Evolutionary conservation across 768 basidiomycete species (phyloP), one percentile per base, ranked within the genome.

Genomic region (Auricularia auricula-judae): DNA sequence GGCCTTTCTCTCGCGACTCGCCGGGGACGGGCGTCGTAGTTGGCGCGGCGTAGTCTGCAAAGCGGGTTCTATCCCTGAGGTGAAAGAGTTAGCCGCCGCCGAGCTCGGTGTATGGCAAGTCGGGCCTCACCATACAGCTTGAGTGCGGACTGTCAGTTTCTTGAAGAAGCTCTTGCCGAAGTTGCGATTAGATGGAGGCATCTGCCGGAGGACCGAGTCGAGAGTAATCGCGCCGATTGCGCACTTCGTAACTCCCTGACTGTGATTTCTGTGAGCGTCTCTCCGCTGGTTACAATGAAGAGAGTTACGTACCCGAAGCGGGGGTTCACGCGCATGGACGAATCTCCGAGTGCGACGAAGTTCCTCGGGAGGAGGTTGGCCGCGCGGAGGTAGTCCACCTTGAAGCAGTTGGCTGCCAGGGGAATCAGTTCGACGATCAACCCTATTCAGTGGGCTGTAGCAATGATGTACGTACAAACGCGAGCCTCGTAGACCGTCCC

Each of bases 241-340:
- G 16, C 67, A 62, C 54, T 71, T 72, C 4, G 68, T 68, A 18
- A 63, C 67, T 0, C 72, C 72, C 47, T 72, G 71, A 66, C 34
- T 63, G 10, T 42, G 21, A 36, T 14, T 29, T 12, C 4, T n/a
- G 44, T 18, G 33, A 39, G n/a, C 34, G 11, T 10, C 18, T 4
- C 29, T 29, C 29, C 29, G 29, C 29, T 14, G 42, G 0, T 8
- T 16, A 21, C 18, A 51, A 21, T 18, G 47, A 16, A n/a, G 16
- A 43, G 3, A 16, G 53, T 1, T 8, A 51, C 62, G 44, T 36
- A 69, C 68, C 67, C 71, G 63, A 63, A 66, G 14, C 67, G 54
- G 7, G 72, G 72, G 29, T 29, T 29, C 29, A 29, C 29, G 29
- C 29, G 29, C 29, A 29, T 29, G 29, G 29, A 29, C 29, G 29